Conservation (phyloP, 1,284 basidiomycete genomes). For the Moniliella sp. region DNA sequence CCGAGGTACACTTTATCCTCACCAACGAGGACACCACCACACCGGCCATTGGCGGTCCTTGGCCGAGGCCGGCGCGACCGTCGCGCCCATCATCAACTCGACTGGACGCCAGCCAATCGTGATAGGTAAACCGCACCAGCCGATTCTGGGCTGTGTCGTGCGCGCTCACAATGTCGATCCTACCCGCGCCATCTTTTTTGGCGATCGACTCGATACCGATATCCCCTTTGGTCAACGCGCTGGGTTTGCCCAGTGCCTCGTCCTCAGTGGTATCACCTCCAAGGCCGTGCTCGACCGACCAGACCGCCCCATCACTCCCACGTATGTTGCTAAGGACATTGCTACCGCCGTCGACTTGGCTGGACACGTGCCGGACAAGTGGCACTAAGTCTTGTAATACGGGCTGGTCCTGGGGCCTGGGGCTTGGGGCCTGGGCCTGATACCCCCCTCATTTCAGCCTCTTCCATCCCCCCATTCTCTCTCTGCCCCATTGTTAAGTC, state of each 20-base stretch:
- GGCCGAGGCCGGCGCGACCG: slow-evolving; percentile 62
- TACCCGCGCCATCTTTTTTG: no score
- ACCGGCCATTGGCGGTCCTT: slow-evolving; percentile 54
- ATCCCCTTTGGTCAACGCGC: slow-evolving; percentile 72
- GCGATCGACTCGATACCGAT: slow-evolving; percentile 83
- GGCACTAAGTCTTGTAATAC: no score
- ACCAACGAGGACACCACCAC: slow-evolving; percentile 84
- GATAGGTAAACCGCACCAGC: slow-evolving; percentile 70
- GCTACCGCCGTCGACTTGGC: no score
- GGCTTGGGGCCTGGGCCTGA: no score
- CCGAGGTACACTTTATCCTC: slow-evolving; percentile 59
- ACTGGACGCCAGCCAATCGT: slow-evolving; percentile 48
- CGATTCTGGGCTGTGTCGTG: slow-evolving; percentile 82
- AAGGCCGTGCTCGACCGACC: slow-evolving; percentile 38
- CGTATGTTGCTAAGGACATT: no score
- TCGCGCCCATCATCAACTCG: slow-evolving; percentile 57
- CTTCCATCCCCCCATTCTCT: no score
- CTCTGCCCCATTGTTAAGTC: no score
- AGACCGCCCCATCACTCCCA: no score
- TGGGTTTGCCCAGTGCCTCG: slow-evolving; percentile 64
- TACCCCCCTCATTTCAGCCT: no score
- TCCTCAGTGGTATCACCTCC: slow-evolving; percentile 52
- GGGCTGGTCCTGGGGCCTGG: no score
- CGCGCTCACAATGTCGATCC: no score
- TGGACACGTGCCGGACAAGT: no score